Evolutionary conservation across 345 rosid species (phyloP), one percentile per base, ranked within the genome.

Genomic region (Fremontodendron californicum): DNA sequence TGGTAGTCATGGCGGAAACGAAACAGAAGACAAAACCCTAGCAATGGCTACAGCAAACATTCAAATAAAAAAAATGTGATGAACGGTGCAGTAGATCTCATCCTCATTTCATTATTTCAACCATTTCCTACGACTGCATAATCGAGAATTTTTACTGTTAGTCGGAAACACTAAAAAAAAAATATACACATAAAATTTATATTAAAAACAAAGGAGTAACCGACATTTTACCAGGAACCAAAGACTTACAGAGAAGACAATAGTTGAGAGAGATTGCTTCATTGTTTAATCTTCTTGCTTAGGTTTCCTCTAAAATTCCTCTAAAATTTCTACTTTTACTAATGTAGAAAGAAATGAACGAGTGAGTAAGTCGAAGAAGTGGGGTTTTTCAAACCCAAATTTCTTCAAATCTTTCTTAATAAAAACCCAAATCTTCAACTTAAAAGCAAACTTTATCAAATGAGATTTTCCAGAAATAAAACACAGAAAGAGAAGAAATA

Each of bases 1-100:
- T 96, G 79, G 98, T 91, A 74, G 93, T 87, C 99, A 96, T 96
- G 87, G 87, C 77, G 82, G 80, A 78, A 75, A 75, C 33, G 82
- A 71, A 70, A 75, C 73, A 29, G 77, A 49, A 68, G 58, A 79
- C 77, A 80, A 86, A 84, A 88, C 88, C 89, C 87, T 84, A 87
- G 48, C 81, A 57, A 71, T 69, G 51, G 65, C 29, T 57, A 66
- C 3, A 73, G 61, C 83, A 80, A 61, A 84, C 84, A 75, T 77
- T 51, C 75, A 78, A 43, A 57, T 84, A 87, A 83, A 87, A 27
- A 58, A 84, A 78, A 76, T 62, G 68, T 6, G 71, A 61, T 57
- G 63, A 43, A 60, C 18, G 55, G 21, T 73, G 60, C 31, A 60
- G 79, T 75, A 77, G 86, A 85, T 87, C 90, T 78, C 78, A 61